Base-by-base conservation (phyloP, 2,329 filamentous ascomycete genomes). In the Ceratocystiopsis minuta region DNA sequence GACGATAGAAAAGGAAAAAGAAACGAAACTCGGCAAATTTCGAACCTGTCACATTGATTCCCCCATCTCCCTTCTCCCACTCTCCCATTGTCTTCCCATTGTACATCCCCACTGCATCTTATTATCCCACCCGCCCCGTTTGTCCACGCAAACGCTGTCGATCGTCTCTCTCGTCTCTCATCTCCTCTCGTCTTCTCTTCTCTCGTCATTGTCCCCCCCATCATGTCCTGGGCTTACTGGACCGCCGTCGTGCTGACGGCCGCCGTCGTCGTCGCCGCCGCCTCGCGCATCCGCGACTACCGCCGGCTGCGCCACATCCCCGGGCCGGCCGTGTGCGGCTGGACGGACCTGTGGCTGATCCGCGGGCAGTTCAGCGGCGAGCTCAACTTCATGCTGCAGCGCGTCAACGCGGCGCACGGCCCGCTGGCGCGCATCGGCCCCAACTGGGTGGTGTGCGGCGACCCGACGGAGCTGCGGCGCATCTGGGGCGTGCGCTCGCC, bases 261-360 rank as follows among this genome's bases (percentile, higher is more conserved):
- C 16, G 35, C 34, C 28, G 11, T 37, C 10, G 33, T 31, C 24
- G 38, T 34, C 16, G 40, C 40, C 35, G 36, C 35, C 12, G 18
- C 34, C 11, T 3, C 14, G 6, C 17, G 38, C 31, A 33, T 46
- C 9, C 40, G 34, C 20, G 32, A 36, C 20, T 42, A 43, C 40
- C 40, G 33, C 16, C 46, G 37, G 15, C 48, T 57, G 12, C 43
- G 42, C 14, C 55, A 58, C 41, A 52, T 58, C 17, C 50, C 45
- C 1, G 55, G 56, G 1, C 54, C 56, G 3, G 44, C 43, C 17
- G 43, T 46, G 44, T 50, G 55, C 3, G 47, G 45, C n/a, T 55
- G 50, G 49, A 51, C 55, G 12, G 51, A 53, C 32, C 20, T 54
- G 17, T 58, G 55, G 56, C 43, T 58, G 38, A 51, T 58, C 13